These are phyloP conservation scores for Leishmania martiniquensis DNA, from an alignment of 208 protist species.

Conservation along the genomic window DNA sequence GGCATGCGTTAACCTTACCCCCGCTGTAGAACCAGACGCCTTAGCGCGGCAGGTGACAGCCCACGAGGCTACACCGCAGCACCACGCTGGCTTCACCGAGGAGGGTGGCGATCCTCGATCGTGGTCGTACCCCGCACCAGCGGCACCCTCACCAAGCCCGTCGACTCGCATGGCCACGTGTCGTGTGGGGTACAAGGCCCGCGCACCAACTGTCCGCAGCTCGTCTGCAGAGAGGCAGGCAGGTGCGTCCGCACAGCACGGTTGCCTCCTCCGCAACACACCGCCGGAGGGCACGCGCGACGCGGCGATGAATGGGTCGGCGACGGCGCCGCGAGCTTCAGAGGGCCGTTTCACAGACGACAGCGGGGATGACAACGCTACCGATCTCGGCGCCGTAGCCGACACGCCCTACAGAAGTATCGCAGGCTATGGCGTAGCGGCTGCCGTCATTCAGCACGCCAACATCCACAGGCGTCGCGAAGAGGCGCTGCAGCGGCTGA, in stretches of 20 bases:
- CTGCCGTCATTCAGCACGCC: conserved; percentile 46
- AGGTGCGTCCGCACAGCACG: neutral
- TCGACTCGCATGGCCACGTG: neutral
- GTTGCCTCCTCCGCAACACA: neutral
- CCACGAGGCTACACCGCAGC: neutral
- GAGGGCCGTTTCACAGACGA: neutral
- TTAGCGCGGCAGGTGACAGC: neutral
- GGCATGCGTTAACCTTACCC: neutral
- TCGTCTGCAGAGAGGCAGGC: neutral
- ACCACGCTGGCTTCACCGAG: conserved; percentile 8
- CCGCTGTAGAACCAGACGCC: neutral
- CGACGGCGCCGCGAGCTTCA: neutral
- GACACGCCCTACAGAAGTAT: neutral
- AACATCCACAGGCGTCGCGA: conserved; percentile 49
- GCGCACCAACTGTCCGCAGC: conserved; percentile 16
- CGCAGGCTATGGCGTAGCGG: conserved; percentile 5
- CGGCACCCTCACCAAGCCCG: neutral
- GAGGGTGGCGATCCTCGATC: neutral
- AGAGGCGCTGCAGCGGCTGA: conserved; percentile 40
- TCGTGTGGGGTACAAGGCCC: conserved; percentile 9
- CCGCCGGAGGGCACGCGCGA: neutral
- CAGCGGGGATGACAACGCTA: too few relatives aligned
- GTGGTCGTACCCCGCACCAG: neutral
- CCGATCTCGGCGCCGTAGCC: neutral
- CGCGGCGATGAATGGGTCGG: neutral